phyloP scores from a whole-genome alignment of 805 yeast species.

The Sugiyamaella boreocaroliniensis region DNA sequence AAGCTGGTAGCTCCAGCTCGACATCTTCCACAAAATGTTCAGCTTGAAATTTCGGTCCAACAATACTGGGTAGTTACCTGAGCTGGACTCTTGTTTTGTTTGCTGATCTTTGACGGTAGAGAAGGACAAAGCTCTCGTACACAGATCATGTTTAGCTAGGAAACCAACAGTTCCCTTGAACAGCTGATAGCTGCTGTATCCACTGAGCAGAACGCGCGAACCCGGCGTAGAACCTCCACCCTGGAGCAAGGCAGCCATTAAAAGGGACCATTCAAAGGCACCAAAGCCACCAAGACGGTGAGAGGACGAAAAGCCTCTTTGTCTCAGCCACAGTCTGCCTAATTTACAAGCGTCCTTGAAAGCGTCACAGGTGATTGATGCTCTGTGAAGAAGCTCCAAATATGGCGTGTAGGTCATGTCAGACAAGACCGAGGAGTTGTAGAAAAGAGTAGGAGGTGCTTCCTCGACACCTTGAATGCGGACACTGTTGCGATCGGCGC shows the following conservation, averaged over 20 bases:
- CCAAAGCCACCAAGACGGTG: constrained; percentile 79
- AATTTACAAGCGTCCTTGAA: constrained; percentile 82
- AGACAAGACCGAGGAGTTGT: constrained; percentile 73
- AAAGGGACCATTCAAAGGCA: constrained; percentile 75
- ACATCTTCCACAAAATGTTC: constrained; percentile 76
- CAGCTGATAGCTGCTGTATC: constrained; percentile 87
- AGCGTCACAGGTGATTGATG: constrained; percentile 68
- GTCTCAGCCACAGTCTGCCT: constrained; percentile 85
- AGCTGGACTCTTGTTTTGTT: not conserved
- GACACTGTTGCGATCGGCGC: constrained; percentile 76
- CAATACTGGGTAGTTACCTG: constrained; percentile 6
- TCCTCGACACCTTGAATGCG: constrained; percentile 47
- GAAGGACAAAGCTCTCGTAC: constrained; percentile 18
- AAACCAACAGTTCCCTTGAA: constrained; percentile 84
- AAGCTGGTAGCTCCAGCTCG: constrained; percentile 54
- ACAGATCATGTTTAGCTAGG: constrained; percentile 72
- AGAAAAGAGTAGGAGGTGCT: constrained; percentile 69
- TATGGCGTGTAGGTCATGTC: constrained; percentile 63
- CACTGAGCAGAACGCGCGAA: constrained; percentile 69
- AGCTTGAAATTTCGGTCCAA: constrained; percentile 39
- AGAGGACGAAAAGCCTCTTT: constrained; percentile 69
- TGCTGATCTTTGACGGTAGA: constrained; percentile 8
- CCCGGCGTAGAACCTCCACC: constrained; percentile 75
- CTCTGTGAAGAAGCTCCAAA: constrained; percentile 66
- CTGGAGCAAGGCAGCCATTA: constrained; percentile 72